Percentiles rank a stretch among this genome's conserved stretches.
phyloP scores from a whole-genome alignment of 2,329 filamentous ascomycete species.

The Ophiosphaerella herpotricha region DNA sequence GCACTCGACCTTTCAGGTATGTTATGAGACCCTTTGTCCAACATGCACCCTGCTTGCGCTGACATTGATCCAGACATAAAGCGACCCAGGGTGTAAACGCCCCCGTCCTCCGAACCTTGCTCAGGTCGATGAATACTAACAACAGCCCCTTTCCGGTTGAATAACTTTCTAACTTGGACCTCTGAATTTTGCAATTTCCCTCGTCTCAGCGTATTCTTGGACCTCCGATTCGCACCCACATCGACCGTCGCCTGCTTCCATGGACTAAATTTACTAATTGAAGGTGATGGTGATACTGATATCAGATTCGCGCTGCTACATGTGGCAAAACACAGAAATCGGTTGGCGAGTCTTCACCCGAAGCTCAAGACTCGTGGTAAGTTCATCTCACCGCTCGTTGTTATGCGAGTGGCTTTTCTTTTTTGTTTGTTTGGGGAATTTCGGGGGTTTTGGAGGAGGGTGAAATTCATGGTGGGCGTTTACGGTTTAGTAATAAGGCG shows the following conservation, averaged over 20 bases:
- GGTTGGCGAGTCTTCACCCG: too few relatives aligned
- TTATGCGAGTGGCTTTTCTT: too few relatives aligned
- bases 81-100: slow-evolving; percentile 36
- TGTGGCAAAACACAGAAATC: background rate
- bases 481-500: too few relatives aligned
- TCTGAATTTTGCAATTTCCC: slow-evolving; percentile 1
- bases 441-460: too few relatives aligned
- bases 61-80: slow-evolving; percentile 33
- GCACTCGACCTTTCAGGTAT: slow-evolving; percentile 36
- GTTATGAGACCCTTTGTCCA: background rate
- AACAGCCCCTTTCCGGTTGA: background rate
- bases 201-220: background rate
- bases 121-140: slow-evolving; percentile 24
- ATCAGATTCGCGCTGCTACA: background rate
- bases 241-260: background rate
- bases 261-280: background rate
- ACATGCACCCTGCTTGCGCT: slow-evolving; percentile 10
- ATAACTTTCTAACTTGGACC: background rate
- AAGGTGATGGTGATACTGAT: background rate
- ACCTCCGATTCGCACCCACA: background rate
- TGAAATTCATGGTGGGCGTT: too few relatives aligned
- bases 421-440: background rate
- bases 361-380: background rate
- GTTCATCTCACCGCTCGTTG: background rate
- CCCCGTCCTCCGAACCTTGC: slow-evolving; percentile 23